Conservation (phyloP, 148 eudicot species). For the Beta vulgaris region DNA sequence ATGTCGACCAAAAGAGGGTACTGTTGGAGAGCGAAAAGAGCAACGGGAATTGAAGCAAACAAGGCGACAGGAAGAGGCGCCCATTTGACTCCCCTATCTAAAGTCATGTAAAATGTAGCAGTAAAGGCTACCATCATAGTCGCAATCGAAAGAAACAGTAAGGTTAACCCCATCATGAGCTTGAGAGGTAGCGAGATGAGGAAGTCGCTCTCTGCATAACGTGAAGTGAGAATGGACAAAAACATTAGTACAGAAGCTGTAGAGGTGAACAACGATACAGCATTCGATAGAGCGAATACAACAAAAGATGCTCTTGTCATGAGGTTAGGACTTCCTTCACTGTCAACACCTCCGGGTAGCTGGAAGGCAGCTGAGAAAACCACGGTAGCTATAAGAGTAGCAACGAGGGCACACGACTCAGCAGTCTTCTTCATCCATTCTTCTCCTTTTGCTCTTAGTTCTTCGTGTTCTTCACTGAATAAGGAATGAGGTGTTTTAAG, state of each 20-base stretch:
- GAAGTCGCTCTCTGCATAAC: constrained; percentile 29
- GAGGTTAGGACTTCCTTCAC: constrained; percentile 16
- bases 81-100: neutral
- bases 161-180: constrained; percentile 23
- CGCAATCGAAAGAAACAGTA: constrained; percentile 29
- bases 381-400: constrained; percentile 21
- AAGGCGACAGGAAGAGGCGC: constrained; percentile 13
- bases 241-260: constrained; percentile 31
- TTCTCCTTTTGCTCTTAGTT: constrained; percentile 21
- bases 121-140: constrained; percentile 33
- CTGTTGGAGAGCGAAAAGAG: constrained; percentile 24
- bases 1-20: constrained; percentile 19
- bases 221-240: constrained; percentile 28
- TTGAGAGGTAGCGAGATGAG: constrained; percentile 27
- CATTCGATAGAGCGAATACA: constrained; percentile 21
- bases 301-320: constrained; percentile 8
- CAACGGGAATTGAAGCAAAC: constrained; percentile 18
- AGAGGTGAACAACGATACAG: constrained; percentile 21
- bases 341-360: constrained; percentile 24
- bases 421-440: constrained; percentile 31
- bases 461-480: constrained; percentile 24
- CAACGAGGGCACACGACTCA: constrained; percentile 26
- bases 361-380: constrained; percentile 28
- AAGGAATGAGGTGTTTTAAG: constrained; percentile 11
- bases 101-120: constrained; percentile 13